These are phyloP conservation scores for Globisporangium spiculum DNA, from an alignment of 352 stramenopile species.

Conservation along the genomic window DNA sequence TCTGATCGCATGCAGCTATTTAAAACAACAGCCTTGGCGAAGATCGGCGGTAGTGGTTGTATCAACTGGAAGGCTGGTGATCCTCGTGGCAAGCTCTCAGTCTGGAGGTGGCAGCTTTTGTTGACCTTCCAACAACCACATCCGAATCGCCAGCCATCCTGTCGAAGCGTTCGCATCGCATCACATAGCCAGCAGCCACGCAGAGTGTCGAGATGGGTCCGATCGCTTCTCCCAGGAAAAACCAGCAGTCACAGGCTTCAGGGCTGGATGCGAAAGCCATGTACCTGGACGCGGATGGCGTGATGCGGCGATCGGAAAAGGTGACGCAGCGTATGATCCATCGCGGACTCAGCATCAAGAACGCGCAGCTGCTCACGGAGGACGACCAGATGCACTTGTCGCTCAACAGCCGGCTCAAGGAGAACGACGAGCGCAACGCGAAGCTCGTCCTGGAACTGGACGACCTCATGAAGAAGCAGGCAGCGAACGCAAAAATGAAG, in stretches of 20 bases:
- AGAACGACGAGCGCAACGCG: slow-evolving; percentile 7
- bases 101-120: neutral
- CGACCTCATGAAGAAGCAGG: slow-evolving; percentile 10
- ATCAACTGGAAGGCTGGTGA: neutral
- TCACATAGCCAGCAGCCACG: neutral
- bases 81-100: neutral
- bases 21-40: neutral
- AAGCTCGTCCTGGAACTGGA: slow-evolving; percentile 4
- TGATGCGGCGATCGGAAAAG: slow-evolving; percentile 28
- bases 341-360: slow-evolving; percentile 33
- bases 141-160: neutral
- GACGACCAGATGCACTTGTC: slow-evolving; percentile 33
- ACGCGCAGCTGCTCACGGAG: slow-evolving; percentile 19
- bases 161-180: neutral
- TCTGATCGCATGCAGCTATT: neutral
- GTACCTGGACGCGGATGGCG: slow-evolving; percentile 32
- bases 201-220: neutral
- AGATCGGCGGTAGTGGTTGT: neutral
- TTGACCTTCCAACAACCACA: neutral
- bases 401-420: slow-evolving; percentile 6
- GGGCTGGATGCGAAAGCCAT: slow-evolving; percentile 20
- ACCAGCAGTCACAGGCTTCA: neutral
- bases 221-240: slow-evolving; percentile 2
- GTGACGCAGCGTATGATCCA: slow-evolving; percentile 33
- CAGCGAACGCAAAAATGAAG: slow-evolving; percentile 36